phyloP scores from a whole-genome alignment of 352 stramenopile species.

The Phytophthora syringae region DNA sequence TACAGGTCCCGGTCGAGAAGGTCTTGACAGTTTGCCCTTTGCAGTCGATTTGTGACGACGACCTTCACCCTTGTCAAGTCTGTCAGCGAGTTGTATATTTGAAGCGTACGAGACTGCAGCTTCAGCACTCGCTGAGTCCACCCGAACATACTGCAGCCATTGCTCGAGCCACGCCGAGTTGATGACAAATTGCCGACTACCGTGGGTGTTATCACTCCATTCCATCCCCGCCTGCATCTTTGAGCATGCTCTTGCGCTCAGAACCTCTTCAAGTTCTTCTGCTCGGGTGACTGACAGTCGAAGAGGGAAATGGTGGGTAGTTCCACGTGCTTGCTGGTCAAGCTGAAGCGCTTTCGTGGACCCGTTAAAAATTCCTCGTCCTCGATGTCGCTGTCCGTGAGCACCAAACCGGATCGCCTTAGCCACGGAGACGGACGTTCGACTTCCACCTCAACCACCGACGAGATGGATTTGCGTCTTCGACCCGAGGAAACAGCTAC shows the following conservation, averaged over 20 bases:
- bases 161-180: slow-evolving; percentile 67
- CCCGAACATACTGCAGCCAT: slow-evolving; percentile 73
- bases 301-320: slow-evolving; percentile 32
- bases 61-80: neutral
- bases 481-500: slow-evolving; percentile 30
- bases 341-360: slow-evolving; percentile 36
- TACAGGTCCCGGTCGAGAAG: slow-evolving; percentile 56
- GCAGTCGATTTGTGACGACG: slow-evolving; percentile 13
- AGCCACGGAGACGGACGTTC: slow-evolving; percentile 42
- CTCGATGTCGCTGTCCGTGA: slow-evolving; percentile 33
- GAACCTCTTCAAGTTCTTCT: slow-evolving; percentile 66
- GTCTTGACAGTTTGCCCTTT: slow-evolving; percentile 18
- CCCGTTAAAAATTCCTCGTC: slow-evolving; percentile 38
- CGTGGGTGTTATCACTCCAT: neutral
- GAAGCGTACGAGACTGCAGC: slow-evolving; percentile 4
- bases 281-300: slow-evolving; percentile 38
- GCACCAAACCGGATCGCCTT: slow-evolving; percentile 25
- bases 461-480: slow-evolving; percentile 16
- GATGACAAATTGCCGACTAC: slow-evolving; percentile 56
- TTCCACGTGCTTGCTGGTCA: slow-evolving; percentile 18
- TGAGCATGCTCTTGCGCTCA: slow-evolving; percentile 50
- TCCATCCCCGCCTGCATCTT: slow-evolving; percentile 19
- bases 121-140: slow-evolving; percentile 38
- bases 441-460: slow-evolving; percentile 35
- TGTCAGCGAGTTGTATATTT: slow-evolving; percentile 6